Percentiles rank a stretch among this genome's conserved stretches.
These are phyloP conservation scores for Cymbopogon flexuosus DNA, from an alignment of 202 grass and related monocot genomes.

Conservation along the genomic window DNA sequence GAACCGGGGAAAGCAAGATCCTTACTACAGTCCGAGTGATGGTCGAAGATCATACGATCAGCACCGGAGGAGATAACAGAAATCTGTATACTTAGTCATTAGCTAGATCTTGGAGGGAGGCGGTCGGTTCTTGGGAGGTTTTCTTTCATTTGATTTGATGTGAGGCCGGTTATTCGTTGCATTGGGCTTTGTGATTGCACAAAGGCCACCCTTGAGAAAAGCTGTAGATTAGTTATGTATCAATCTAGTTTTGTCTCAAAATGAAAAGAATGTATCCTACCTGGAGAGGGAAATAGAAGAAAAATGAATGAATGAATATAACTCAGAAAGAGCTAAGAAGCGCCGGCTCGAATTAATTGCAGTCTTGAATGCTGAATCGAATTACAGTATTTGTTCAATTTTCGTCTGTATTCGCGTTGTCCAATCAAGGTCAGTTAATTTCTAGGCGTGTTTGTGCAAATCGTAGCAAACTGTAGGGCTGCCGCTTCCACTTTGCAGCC, in stretches of 20 bases:
- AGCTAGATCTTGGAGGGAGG: constrained; percentile 19
- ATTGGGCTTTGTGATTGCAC: constrained; percentile 35
- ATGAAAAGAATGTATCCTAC: constrained; percentile 16
- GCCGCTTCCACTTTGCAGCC: neutral
- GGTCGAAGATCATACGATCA: constrained; percentile 27
- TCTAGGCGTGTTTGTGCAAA: neutral
- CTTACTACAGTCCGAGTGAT: constrained; percentile 29
- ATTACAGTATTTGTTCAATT: neutral
- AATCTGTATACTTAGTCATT: constrained; percentile 20
- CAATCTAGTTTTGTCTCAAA: constrained; percentile 10
- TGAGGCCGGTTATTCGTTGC: constrained; percentile 25
- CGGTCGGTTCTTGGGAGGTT: neutral
- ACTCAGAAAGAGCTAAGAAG: neutral
- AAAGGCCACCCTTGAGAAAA: constrained; percentile 19
- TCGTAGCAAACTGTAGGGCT: neutral
- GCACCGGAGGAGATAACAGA: constrained; percentile 38
- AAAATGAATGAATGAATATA: neutral
- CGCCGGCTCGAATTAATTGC: neutral
- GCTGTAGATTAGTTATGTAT: constrained; percentile 12
- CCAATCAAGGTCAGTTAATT: neutral
- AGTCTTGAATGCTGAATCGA: neutral
- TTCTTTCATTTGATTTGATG: constrained; percentile 21
- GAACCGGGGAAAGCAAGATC: constrained; percentile 35
- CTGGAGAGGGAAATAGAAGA: neutral
- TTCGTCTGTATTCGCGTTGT: neutral